These are phyloP conservation scores for Phytophthora brassicae DNA, from an alignment of 352 stramenopile genomes.

Conservation along the genomic window DNA sequence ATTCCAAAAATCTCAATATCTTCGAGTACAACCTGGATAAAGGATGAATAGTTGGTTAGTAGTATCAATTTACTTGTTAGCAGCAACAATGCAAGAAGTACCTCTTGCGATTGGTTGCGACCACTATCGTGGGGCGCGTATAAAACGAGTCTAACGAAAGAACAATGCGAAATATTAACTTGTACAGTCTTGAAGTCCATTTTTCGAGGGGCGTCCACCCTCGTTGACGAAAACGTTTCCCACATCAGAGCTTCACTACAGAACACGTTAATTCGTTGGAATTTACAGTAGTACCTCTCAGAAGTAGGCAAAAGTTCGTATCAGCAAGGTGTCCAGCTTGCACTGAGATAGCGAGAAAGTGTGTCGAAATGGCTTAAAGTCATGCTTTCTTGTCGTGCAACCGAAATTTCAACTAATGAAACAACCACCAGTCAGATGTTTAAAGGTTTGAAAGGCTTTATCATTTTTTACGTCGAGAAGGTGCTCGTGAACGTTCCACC, in stretches of 20 bases:
- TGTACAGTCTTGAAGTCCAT: conserved; percentile 13
- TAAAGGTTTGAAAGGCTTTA: too few species aligned
- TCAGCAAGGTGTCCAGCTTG: conserved; percentile 29
- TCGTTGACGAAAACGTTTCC: neutral
- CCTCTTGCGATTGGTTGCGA: conserved; percentile 22
- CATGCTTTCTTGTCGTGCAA: neutral
- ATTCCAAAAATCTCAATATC: conserved; percentile 34
- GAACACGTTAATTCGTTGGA: neutral
- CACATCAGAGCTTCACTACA: conserved; percentile 17
- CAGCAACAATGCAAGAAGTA: conserved; percentile 6
- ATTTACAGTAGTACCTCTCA: too few species aligned
- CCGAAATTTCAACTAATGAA: conserved; percentile 21
- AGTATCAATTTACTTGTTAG: neutral
- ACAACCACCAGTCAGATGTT: neutral
- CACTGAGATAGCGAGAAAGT: conserved; percentile 39
- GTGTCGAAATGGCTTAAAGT: conserved; percentile 12
- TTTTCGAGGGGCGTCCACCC: neutral
- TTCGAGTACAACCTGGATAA: conserved; percentile 28
- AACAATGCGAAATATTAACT: conserved; percentile 21
- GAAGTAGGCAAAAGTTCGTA: conserved; percentile 4
- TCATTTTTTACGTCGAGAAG: conserved; percentile 20
- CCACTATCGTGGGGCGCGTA: conserved; percentile 4
- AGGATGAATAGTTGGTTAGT: neutral
- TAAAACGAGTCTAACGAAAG: conserved; percentile 40
- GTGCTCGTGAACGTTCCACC: neutral